Percentiles rank a stretch among this genome's conserved stretches.
These are phyloP conservation scores for Pisolithus marmoratus DNA, from an alignment of 768 basidiomycete species.

Conservation along the genomic window DNA sequence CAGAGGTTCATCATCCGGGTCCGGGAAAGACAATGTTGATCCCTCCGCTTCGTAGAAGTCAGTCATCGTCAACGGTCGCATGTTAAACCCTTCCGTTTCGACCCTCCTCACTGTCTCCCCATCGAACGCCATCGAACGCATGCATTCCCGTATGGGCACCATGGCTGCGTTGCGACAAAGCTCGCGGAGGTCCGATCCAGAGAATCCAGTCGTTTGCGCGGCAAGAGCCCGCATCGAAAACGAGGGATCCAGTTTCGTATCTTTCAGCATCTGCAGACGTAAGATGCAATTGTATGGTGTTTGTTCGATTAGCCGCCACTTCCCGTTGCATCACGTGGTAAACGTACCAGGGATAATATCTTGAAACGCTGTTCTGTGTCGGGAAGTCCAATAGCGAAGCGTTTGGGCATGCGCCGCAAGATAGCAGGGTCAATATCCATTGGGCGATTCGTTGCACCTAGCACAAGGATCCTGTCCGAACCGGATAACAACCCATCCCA, in stretches of 20 bases:
- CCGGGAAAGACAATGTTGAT: constrained; percentile 18
- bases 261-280: constrained; percentile 68
- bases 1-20: constrained; percentile 18
- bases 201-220: constrained; percentile 61
- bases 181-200: constrained; percentile 90
- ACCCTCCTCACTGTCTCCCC: constrained; percentile 43
- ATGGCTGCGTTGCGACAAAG: constrained; percentile 91
- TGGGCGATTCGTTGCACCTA: constrained; percentile 94
- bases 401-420: constrained; percentile 96
- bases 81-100: constrained; percentile 53
- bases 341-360: constrained; percentile 71
- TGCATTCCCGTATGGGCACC: constrained; percentile 83
- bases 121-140: constrained; percentile 47
- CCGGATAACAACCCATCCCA: constrained; percentile 93
- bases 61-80: constrained; percentile 62
- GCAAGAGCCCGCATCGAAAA: constrained; percentile 66
- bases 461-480: constrained; percentile 76
- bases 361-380: constrained; percentile 72
- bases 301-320: not conserved
- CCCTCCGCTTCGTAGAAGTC: constrained; percentile 58
- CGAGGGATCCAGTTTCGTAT: constrained; percentile 57
- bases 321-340: not conserved
- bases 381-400: constrained; percentile 82
- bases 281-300: not conserved
- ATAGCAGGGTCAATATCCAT: constrained; percentile 87